A percentile compares a stretch with the other conserved stretches of the same genome.
phyloP scores from a whole-genome alignment of 192 early-diverging fungal species.

The Coemansia furcata region DNA sequence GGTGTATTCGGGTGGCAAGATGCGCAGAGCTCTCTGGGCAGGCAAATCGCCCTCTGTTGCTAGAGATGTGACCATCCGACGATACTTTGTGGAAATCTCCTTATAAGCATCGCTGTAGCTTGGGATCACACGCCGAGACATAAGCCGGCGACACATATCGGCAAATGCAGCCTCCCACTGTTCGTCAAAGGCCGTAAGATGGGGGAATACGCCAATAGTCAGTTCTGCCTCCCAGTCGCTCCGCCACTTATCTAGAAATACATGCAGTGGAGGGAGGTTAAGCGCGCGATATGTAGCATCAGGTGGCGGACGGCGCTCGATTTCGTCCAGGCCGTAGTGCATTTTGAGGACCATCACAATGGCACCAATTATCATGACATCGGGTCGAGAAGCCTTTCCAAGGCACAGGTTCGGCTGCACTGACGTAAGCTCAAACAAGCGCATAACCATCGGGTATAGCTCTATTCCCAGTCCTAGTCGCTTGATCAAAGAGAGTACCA shows the following conservation, averaged over 20 bases:
- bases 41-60: conserved; percentile 1
- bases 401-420: not conserved
- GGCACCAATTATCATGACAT: conserved; percentile 8
- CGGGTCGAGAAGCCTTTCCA: not conserved
- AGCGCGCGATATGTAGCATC: not conserved
- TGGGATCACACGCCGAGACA: conserved; percentile 2
- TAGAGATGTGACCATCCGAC: conserved; percentile 8
- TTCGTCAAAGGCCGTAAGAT: conserved; percentile 22
- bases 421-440: conserved; percentile 13
- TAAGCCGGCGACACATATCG: conserved; percentile 22
- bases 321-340: conserved; percentile 51
- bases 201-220: conserved; percentile 20
- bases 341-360: conserved; percentile 41
- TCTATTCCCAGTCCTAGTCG: conserved; percentile 23
- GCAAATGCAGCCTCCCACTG: conserved; percentile 32
- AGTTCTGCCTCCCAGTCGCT: conserved; percentile 32
- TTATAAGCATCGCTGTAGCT: conserved; percentile 1
- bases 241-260: conserved; percentile 39
- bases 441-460: conserved; percentile 31
- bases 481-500: conserved; percentile 22
- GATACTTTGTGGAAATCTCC: conserved; percentile 21
- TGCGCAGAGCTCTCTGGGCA: conserved; percentile 3
- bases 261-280: conserved; percentile 25
- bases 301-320: conserved; percentile 22
- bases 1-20: conserved; percentile 25